Evolutionary conservation across 148 eudicot species (phyloP).

Genomic region (Vaccinium darrowii): DNA sequence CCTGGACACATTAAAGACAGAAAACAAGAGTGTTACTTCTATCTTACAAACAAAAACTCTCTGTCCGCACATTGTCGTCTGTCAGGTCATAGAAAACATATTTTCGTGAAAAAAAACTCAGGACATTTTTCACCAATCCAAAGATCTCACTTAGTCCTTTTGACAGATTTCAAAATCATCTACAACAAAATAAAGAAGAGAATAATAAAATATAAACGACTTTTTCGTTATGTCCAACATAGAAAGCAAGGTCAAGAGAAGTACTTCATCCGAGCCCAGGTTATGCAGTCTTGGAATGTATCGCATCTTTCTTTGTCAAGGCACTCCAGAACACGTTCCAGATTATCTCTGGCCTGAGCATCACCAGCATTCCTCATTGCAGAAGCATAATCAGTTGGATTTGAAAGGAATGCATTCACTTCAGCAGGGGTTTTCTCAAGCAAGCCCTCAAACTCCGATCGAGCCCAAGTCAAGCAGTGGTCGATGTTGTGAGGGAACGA

Average conservation of each 20-base stretch:
- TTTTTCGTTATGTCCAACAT: background rate
- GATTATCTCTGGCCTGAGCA: constrained; percentile 85
- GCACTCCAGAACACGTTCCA: constrained; percentile 77
- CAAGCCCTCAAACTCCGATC: constrained; percentile 88
- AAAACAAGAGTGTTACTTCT: background rate
- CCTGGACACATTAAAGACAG: constrained; percentile 35
- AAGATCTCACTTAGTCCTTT: background rate
- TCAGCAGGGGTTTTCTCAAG: constrained; percentile 90
- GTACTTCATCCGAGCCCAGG: constrained; percentile 87
- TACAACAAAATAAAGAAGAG: background rate
- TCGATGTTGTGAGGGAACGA: constrained; percentile 93
- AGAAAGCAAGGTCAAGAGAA: constrained; percentile 12
- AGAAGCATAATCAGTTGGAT: constrained; percentile 64
- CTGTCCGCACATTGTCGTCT: background rate
- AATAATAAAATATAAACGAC: background rate
- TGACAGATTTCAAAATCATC: background rate
- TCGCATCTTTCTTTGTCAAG: constrained; percentile 77
- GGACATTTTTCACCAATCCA: background rate
- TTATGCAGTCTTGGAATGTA: constrained; percentile 75
- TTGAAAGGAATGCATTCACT: constrained; percentile 81
- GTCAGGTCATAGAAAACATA: background rate
- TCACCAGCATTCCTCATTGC: constrained; percentile 82
- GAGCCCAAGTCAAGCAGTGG: constrained; percentile 95
- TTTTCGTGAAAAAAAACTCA: background rate
- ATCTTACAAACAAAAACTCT: background rate